Percentiles rank a stretch among this genome's conserved stretches.
Evolutionary conservation across 202 grass and related monocot species (phyloP).

Genomic region (Tripidium arundinaceum): DNA sequence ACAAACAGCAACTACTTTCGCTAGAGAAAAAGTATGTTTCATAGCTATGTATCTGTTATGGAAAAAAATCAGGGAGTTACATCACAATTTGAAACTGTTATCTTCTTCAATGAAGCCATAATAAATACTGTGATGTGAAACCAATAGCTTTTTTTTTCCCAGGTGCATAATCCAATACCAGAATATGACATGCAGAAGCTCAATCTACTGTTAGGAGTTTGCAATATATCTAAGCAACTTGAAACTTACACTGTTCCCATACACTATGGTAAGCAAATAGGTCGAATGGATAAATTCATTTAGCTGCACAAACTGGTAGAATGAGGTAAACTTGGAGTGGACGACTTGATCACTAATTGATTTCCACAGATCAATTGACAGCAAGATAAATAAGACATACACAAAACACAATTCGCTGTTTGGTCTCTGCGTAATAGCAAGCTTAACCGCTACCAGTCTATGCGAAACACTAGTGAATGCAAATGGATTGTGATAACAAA

Average conservation of each 20-base stretch:
- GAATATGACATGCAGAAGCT: not conserved
- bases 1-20: not conserved
- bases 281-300: not conserved
- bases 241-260: not conserved
- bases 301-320: not conserved
- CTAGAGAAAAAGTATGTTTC: not conserved
- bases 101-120: not conserved
- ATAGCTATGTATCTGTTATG: not conserved
- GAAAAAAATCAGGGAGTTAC: not conserved
- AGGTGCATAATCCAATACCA: not conserved
- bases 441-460: not conserved
- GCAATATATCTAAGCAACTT: not conserved
- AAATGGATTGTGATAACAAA: not conserved
- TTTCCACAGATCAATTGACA: not conserved
- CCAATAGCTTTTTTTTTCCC: not conserved
- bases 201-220: not conserved
- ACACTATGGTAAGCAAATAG: not conserved
- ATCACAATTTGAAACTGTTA: not conserved
- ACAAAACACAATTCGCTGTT: not conserved
- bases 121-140: not conserved
- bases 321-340: not conserved
- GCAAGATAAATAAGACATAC: not conserved
- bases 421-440: not conserved
- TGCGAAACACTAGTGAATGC: not conserved
- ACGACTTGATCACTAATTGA: not conserved